Base-by-base conservation (phyloP, 805 yeast genomes). In the Yamadazyma ubonensis region DNA sequence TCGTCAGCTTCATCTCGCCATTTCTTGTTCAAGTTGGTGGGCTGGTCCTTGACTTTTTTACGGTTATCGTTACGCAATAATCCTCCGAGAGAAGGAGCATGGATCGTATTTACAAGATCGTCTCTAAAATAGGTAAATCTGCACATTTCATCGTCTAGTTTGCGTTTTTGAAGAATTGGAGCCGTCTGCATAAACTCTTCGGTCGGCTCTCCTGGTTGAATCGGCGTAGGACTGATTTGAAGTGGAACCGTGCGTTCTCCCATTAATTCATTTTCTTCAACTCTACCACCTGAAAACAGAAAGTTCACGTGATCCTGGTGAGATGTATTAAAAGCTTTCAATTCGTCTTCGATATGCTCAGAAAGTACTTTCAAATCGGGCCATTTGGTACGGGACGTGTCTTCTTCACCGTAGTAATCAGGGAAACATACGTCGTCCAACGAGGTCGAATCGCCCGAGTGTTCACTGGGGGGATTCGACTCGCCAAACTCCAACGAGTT, bases 401-500 rank as follows among this genome's bases (percentile, higher is more conserved):
- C 44, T 11, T 52, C 43, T 30, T 54, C 55, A 16, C 55, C 59
- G 33, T 76, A 78, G 46, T 83, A 89, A 27, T 89, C 70, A 0
- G 96, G 96, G 59, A 88, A 79, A 55, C 96, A 91, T 18, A 91
- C 99, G 61, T 91, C 99, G 56, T 84, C 90, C 43, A 91, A 64
- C 1, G 96, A 86, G 0, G 95, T 81, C 28, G 79, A 76, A 39
- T 76, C 79, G 26, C 81, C 72, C 28, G 78, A 66, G 43, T 84
- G 70, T 35, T 84, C 74, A 16, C 82, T 73, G 3, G 79, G 67
- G 4, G 88, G 87, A 50, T 80, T 79, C n/a, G 86, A 80, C 11
- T 59, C 70, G 10, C 75, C 75, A 49, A 70, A 71, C 43, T 66
- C 72, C 38, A 62, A 53, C 43, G 65, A 57, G 39, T 59, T 58